These are phyloP conservation scores for Petunia secreta DNA, from an alignment of 257 asterid genomes.

Conservation along the genomic window DNA sequence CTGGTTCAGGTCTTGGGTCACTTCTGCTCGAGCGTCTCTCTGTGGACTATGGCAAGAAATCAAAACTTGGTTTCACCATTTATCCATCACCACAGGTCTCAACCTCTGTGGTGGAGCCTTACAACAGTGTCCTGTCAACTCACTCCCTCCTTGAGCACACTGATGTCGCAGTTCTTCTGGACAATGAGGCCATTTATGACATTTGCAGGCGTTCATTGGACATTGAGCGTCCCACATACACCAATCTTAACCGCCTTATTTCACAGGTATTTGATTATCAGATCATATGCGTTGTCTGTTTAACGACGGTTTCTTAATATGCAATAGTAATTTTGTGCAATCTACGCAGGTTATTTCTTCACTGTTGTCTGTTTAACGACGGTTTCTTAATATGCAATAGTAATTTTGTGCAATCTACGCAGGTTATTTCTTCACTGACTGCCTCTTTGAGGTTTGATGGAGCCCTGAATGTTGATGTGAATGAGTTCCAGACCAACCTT, in stretches of 20 bases:
- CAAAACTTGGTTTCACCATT: slow-evolving; percentile 40
- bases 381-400: neutral
- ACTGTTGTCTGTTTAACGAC: neutral
- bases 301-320: neutral
- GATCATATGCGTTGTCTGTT: neutral
- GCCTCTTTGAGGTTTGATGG: slow-evolving; percentile 41
- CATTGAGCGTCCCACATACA: slow-evolving; percentile 36
- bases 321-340: neutral
- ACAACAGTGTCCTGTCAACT: slow-evolving; percentile 39
- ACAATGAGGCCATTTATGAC: slow-evolving; percentile 28
- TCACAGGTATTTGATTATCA: slow-evolving; percentile 30
- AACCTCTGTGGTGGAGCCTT: slow-evolving; percentile 39
- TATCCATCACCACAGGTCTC: slow-evolving; percentile 41
- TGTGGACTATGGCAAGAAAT: slow-evolving; percentile 39
- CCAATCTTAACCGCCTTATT: slow-evolving; percentile 39
- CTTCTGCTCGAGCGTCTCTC: slow-evolving; percentile 37
- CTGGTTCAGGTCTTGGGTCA: slow-evolving; percentile 42
- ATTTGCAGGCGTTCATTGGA: slow-evolving; percentile 27
- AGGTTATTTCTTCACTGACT: slow-evolving; percentile 39
- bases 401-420: slow-evolving; percentile 16
- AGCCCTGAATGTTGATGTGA: slow-evolving; percentile 38
- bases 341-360: slow-evolving; percentile 36
- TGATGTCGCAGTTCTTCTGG: slow-evolving; percentile 35
- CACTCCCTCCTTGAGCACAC: slow-evolving; percentile 43
- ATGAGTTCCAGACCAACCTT: slow-evolving; percentile 42